Percentiles rank a stretch among this genome's conserved stretches.
Evolutionary conservation across 106 monocot genomes (phyloP).

Genomic region (Dendrobium huoshanense): DNA sequence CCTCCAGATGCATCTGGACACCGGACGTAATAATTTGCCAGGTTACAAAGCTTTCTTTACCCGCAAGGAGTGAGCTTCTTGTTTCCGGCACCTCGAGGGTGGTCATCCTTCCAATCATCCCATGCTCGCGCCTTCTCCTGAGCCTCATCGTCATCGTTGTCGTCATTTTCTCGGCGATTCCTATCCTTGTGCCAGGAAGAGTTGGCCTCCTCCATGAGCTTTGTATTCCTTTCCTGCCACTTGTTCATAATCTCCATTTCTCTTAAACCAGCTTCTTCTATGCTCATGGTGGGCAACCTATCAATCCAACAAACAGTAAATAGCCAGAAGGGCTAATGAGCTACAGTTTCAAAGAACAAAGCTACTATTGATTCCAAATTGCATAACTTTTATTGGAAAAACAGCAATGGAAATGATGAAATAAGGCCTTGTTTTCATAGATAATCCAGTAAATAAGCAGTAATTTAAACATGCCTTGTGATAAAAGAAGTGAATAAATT

Average conservation of each 20-base stretch:
- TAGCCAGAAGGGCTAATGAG: too few relatives aligned
- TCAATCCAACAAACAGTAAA: too few relatives aligned
- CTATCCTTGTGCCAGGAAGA: constrained; percentile 81
- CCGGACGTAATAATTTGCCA: too few relatives aligned
- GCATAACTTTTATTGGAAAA: too few relatives aligned
- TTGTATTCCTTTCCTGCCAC: constrained; percentile 75
- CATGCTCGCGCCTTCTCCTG: constrained; percentile 87
- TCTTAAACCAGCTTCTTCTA: constrained; percentile 90
- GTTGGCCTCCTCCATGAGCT: constrained; percentile 68
- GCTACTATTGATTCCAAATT: too few relatives aligned
- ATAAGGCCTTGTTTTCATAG: too few relatives aligned
- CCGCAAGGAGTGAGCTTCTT: constrained; percentile 96
- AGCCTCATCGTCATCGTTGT: constrained; percentile 80
- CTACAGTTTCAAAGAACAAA: too few relatives aligned
- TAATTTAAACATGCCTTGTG: too few relatives aligned
- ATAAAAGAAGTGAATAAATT: too few relatives aligned
- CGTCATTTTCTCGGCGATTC: constrained; percentile 4
- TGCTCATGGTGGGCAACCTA: constrained; percentile 96
- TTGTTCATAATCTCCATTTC: constrained; percentile 98
- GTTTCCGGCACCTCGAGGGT: constrained; percentile 93
- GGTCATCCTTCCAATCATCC: constrained; percentile 98
- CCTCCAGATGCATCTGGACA: too few relatives aligned
- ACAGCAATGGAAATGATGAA: too few relatives aligned
- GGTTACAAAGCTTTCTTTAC: constrained; percentile 6
- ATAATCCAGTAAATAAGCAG: too few relatives aligned